phyloP scores from a whole-genome alignment of 257 asterid genomes.

The Linderniella brevidens region DNA sequence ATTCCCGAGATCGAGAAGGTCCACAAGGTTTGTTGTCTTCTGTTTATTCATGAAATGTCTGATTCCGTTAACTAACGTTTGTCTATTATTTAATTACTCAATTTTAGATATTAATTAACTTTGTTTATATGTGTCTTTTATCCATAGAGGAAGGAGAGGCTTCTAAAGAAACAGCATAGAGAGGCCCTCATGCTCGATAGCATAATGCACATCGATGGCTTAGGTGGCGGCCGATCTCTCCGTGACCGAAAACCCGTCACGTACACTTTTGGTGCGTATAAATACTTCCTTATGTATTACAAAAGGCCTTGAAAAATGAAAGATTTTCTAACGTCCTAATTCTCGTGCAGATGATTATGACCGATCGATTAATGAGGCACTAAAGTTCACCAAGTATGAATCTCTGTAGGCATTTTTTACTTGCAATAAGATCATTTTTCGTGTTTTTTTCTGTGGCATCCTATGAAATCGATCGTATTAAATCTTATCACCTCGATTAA shows the following conservation, averaged over 20 bases:
- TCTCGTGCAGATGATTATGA: constrained; percentile 76
- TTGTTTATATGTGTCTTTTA: background rate
- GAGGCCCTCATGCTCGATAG: constrained; percentile 84
- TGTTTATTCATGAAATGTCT: constrained; percentile 10
- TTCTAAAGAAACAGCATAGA: constrained; percentile 80
- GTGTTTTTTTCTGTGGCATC: background rate
- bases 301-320: too few relatives aligned
- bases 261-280: constrained; percentile 69
- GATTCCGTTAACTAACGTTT: background rate
- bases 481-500: constrained; percentile 2
- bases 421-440: background rate
- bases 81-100: background rate
- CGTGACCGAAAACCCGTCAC: constrained; percentile 93
- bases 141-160: constrained; percentile 70
- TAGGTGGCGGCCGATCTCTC: constrained; percentile 69
- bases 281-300: background rate
- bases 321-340: constrained; percentile 7
- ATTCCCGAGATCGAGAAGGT: constrained; percentile 88
- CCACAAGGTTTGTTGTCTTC: constrained; percentile 66
- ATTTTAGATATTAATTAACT: background rate
- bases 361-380: constrained; percentile 81
- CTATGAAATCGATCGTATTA: background rate
- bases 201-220: constrained; percentile 60
- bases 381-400: constrained; percentile 81
- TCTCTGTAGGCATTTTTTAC: too few relatives aligned